A percentile compares a stretch with the other conserved stretches of the same genome.
phyloP scores from a whole-genome alignment of 1,284 basidiomycete genomes.

The Pseudomicrostroma phylloplanum region DNA sequence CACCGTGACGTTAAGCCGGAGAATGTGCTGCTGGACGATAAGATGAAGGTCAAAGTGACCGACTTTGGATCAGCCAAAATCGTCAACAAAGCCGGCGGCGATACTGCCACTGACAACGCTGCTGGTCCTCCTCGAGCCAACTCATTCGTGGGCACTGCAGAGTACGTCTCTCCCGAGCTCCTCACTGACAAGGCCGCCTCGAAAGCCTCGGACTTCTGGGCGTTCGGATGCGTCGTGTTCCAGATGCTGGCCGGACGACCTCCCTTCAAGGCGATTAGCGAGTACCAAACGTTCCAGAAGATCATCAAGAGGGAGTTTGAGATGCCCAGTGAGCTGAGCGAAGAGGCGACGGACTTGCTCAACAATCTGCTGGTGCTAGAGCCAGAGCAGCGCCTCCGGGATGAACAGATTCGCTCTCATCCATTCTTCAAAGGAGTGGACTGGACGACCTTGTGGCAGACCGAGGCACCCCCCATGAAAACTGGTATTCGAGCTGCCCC shows the following conservation, averaged over 20 bases:
- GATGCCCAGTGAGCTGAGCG: constrained; percentile 55
- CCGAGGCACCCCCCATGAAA: constrained; percentile 17
- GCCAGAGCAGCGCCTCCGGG: constrained; percentile 20
- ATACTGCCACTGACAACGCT: constrained; percentile 4
- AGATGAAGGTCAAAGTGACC: constrained; percentile 41
- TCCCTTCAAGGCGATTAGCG: constrained; percentile 58
- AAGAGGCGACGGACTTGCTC: constrained; percentile 54
- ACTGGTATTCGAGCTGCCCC: constrained; percentile 17
- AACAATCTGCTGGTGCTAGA: constrained; percentile 53
- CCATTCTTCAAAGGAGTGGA: constrained; percentile 31
- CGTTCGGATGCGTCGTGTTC: constrained; percentile 58
- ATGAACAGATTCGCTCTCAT: constrained; percentile 22
- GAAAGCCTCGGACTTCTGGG: constrained; percentile 58
- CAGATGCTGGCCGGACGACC: constrained; percentile 57
- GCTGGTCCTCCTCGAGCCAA: constrained; percentile 52
- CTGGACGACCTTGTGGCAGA: constrained; percentile 34
- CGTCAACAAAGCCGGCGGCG: neutral
- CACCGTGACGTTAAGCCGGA: constrained; percentile 48
- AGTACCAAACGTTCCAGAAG: constrained; percentile 60
- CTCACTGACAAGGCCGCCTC: constrained; percentile 60
- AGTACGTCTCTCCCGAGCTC: constrained; percentile 90
- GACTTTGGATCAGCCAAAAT: constrained; percentile 49
- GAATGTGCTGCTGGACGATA: constrained; percentile 42
- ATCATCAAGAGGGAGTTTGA: constrained; percentile 56
- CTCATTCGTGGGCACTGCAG: constrained; percentile 92